A percentile compares a stretch with the other conserved stretches of the same genome.
These are phyloP conservation scores for Rhizoclosmatium globosum DNA, from an alignment of 192 early-diverging fungal genomes.

Conservation along the genomic window DNA sequence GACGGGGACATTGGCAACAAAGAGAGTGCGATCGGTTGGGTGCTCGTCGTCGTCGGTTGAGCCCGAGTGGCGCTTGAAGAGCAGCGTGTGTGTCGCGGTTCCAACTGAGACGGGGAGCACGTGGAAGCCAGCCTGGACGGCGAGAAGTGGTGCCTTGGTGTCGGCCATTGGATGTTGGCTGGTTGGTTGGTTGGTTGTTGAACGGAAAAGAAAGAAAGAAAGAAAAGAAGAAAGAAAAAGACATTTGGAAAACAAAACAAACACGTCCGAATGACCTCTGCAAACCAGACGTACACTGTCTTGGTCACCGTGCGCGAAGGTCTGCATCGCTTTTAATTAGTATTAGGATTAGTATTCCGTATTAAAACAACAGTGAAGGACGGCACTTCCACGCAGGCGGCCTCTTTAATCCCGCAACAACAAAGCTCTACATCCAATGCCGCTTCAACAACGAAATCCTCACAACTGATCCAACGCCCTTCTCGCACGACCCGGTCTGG, in stretches of 20 bases:
- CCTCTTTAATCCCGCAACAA: conserved; percentile 7
- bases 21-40: conserved; percentile 41
- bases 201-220: conserved; percentile 10
- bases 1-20: conserved; percentile 50
- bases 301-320: conserved; percentile 57
- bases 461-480: conserved; percentile 60
- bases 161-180: background rate
- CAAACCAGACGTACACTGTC: conserved; percentile 43
- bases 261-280: no score
- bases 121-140: background rate
- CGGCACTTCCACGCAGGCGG: background rate
- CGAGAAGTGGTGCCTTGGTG: background rate
- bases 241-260: background rate
- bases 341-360: no score
- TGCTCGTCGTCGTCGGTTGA: background rate
- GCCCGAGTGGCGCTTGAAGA: background rate
- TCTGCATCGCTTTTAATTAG: background rate
- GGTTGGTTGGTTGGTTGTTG: background rate
- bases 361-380: background rate
- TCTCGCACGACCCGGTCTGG: conserved; percentile 52
- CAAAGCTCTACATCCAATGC: conserved; percentile 64
- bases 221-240: background rate
- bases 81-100: background rate
- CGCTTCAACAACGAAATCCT: conserved; percentile 72
- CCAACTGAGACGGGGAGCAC: background rate